A percentile compares a stretch with the other conserved stretches of the same genome.
phyloP scores from a whole-genome alignment of 345 rosid genomes.

The Rhodomyrtus tomentosa region DNA sequence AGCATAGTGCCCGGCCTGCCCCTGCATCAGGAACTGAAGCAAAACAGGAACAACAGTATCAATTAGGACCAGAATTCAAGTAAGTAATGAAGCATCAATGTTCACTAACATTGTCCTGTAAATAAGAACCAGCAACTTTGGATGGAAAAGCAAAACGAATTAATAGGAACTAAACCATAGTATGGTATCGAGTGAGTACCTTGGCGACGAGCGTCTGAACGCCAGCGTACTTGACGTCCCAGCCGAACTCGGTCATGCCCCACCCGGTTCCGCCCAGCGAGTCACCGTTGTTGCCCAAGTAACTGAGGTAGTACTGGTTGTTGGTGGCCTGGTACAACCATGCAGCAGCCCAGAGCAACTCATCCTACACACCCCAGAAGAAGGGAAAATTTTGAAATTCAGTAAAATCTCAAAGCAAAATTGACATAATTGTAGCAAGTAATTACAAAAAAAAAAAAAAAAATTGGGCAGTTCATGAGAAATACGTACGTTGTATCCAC shows the following conservation, averaged over 20 bases:
- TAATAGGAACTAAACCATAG: not conserved
- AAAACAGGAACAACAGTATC: not conserved
- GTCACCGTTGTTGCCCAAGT: slow-evolving; percentile 77
- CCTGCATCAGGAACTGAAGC: slow-evolving; percentile 82
- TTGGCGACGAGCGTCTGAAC: slow-evolving; percentile 91
- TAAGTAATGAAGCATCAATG: not conserved
- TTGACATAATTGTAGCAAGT: not conserved
- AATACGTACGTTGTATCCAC: slow-evolving; percentile 75
- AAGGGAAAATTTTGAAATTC: not conserved
- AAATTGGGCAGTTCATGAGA: not conserved
- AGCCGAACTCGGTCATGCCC: slow-evolving; percentile 89
- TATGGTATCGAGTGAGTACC: slow-evolving; percentile 19
- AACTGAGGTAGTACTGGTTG: slow-evolving; percentile 63
- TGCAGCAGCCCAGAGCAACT: slow-evolving; percentile 94
- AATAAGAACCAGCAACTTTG: not conserved
- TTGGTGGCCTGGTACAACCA: slow-evolving; percentile 87
- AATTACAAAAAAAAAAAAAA: not conserved
- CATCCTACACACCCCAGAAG: slow-evolving; percentile 42
- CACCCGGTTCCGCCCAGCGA: slow-evolving; percentile 89
- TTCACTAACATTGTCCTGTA: not conserved
- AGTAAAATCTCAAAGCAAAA: not conserved
- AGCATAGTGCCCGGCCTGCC: slow-evolving; percentile 57
- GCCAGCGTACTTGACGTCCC: slow-evolving; percentile 98
- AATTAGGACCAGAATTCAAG: not conserved
- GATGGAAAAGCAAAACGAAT: not conserved